Evolutionary conservation across 257 asterid species (phyloP).

Genomic region (Leonotis leonurus): DNA sequence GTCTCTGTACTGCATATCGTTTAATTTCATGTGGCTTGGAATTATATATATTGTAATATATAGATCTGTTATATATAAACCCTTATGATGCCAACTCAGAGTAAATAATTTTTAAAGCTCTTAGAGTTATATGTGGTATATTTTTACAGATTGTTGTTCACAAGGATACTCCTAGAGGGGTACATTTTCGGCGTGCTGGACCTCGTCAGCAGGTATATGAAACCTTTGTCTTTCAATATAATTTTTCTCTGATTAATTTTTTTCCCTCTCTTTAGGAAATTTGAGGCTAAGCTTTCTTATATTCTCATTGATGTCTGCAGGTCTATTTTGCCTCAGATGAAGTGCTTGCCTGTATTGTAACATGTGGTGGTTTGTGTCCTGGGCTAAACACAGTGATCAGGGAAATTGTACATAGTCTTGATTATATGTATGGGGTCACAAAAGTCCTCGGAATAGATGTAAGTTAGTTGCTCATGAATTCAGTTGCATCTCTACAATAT

Average conservation of each 20-base stretch:
- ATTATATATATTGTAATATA: background rate
- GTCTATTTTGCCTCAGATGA: slow-evolving; percentile 85
- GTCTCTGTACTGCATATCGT: background rate
- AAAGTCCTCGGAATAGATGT: slow-evolving; percentile 89
- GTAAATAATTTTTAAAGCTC: slow-evolving; percentile 1
- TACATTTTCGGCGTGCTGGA: slow-evolving; percentile 97
- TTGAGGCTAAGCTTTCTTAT: slow-evolving; percentile 4
- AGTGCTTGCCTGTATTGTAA: slow-evolving; percentile 89
- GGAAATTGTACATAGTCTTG: slow-evolving; percentile 84
- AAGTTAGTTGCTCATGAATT: slow-evolving; percentile 35
- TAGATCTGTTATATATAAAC: background rate
- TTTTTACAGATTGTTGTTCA: slow-evolving; percentile 74
- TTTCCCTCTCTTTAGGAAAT: background rate
- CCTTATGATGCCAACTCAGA: background rate
- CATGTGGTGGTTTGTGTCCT: slow-evolving; percentile 99
- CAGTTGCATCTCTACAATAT: background rate
- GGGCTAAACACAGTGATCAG: slow-evolving; percentile 97
- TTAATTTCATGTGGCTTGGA: background rate
- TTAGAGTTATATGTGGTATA: background rate
- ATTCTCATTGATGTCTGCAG: slow-evolving; percentile 31
- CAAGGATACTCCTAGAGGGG: slow-evolving; percentile 85
- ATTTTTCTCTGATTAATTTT: background rate
- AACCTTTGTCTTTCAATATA: background rate
- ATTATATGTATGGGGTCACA: slow-evolving; percentile 85
- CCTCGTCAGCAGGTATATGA: slow-evolving; percentile 79